Base-by-base conservation (phyloP, 2,329 filamentous ascomycete species). In the Clarireedia hainanense region DNA sequence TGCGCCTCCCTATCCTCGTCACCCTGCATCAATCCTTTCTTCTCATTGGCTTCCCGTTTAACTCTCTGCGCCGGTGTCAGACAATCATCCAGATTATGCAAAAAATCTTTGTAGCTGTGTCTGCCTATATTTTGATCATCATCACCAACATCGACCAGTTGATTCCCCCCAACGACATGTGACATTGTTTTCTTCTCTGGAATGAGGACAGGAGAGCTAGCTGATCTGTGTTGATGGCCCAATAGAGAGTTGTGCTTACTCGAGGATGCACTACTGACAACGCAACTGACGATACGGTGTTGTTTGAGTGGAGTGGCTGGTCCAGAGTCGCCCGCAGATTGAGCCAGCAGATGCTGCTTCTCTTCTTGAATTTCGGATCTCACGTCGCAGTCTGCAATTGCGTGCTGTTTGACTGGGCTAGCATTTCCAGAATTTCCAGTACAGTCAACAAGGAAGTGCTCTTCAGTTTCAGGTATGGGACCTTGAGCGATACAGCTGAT, bases 71-170 rank as follows among this genome's bases (percentile, higher is more conserved):
- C 30, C 5, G 52, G 52, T 17, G 52, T 42, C 5, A 49, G 36
- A 12, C 45, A 54, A 27, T 54, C 52, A 20, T 54, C 45, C 9
- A 54, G 24, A n/a, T 23, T 54, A 14, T 54, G 52, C 5, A 42
- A 9, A 42, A 24, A 47, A 39, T 54, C 52, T 15, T 49, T 45
- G 34, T 54, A 54, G 6, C 40, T 54, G 9, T 20, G 39, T 12
- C 34, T 54, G 10, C 27, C 34, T 15, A 34, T 42, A 6, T 34
- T 30, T 34, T 49, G 52, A 17, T 30, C 45, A 34, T 49, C 15
- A 20, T 49, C 45, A 42, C 52, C 40, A 9, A 26, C 10, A 23
- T 49, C 24, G n/a, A 49, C 36, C 9, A 54, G 23, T 1, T 6
- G 9, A 30, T 5, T 12, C 27, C 12, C 4, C 27, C 20, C 20